phyloP scores from a whole-genome alignment of 2,329 filamentous ascomycete genomes.

The Aspergillus pseudonomiae region DNA sequence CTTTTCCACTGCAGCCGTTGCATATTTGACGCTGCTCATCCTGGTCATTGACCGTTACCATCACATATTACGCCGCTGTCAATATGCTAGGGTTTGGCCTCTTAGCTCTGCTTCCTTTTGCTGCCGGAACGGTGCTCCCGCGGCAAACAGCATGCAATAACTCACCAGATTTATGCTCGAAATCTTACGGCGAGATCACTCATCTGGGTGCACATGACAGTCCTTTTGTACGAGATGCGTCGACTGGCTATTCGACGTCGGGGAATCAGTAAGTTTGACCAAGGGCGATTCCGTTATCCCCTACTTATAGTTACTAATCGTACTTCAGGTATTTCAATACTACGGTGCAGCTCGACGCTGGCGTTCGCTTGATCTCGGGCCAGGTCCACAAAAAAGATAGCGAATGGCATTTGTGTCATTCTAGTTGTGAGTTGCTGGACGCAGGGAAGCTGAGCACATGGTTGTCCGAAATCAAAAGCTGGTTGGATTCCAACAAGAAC shows the following conservation, averaged over 20 bases:
- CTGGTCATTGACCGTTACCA: not conserved
- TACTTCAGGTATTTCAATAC: slow-evolving; percentile 61
- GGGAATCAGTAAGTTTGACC: slow-evolving; percentile 67
- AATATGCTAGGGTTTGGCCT: slow-evolving; percentile 35
- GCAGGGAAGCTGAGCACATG: slow-evolving; percentile 67
- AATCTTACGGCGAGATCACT: slow-evolving; percentile 74
- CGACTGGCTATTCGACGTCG: slow-evolving; percentile 63
- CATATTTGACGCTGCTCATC: not conserved
- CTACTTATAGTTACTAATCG: not conserved
- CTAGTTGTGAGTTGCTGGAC: slow-evolving; percentile 67
- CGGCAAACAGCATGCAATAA: slow-evolving; percentile 72
- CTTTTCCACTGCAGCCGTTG: not conserved
- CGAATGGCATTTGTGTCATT: slow-evolving; percentile 71
- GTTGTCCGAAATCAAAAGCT: slow-evolving; percentile 65
- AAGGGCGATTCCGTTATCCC: not conserved
- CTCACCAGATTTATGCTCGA: slow-evolving; percentile 71
- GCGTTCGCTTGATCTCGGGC: slow-evolving; percentile 70
- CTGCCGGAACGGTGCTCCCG: slow-evolving; percentile 32
- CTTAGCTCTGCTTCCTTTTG: slow-evolving; percentile 34
- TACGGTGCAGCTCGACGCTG: slow-evolving; percentile 69
- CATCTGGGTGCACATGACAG: slow-evolving; percentile 77
- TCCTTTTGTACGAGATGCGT: slow-evolving; percentile 68
- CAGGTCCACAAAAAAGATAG: slow-evolving; percentile 68
- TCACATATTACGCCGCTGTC: not conserved
- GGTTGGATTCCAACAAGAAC: slow-evolving; percentile 71